These are phyloP conservation scores for Cyberlindnera japonica DNA, from an alignment of 805 yeast species.

Conservation along the genomic window DNA sequence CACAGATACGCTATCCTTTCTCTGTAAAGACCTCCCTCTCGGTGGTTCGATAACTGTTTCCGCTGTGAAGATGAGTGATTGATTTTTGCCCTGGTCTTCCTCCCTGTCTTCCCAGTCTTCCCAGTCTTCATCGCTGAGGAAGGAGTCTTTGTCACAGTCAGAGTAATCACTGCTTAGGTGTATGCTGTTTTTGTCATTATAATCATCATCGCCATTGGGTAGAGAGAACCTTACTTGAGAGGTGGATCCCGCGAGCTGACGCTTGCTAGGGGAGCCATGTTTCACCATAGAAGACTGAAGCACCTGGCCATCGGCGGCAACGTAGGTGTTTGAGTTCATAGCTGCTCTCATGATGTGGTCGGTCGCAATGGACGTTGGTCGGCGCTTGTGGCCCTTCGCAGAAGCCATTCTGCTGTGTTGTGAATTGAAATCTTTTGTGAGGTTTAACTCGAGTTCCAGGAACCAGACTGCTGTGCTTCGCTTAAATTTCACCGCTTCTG, in stretches of 20 bases:
- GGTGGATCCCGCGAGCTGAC: conserved; percentile 24
- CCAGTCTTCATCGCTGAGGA: conserved; percentile 14
- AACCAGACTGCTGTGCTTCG: neutral
- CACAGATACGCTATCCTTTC: conserved; percentile 9
- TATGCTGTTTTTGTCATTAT: neutral
- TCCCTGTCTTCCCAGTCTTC: conserved; percentile 10
- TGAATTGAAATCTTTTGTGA: neutral
- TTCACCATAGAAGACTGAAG: conserved; percentile 29
- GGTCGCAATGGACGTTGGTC: conserved; percentile 28
- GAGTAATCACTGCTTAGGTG: conserved; percentile 1
- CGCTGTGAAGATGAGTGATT: conserved; percentile 14
- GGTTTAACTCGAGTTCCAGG: conserved; percentile 1
- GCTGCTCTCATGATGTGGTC: conserved; percentile 14
- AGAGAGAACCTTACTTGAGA: conserved; percentile 29
- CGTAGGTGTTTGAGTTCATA: conserved; percentile 22
- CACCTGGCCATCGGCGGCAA: conserved; percentile 26
- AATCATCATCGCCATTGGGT: conserved; percentile 12
- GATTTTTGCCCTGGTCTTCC: conserved; percentile 8
- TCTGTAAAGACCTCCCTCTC: conserved; percentile 7
- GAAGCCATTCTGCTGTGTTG: conserved; percentile 14
- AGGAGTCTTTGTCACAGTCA: conserved; percentile 16
- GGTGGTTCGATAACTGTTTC: conserved; percentile 11
- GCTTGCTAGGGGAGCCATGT: conserved; percentile 27
- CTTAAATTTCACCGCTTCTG: conserved; percentile 1
- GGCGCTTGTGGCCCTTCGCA: conserved; percentile 20